These are phyloP conservation scores for Aquilaria agallochum DNA, from an alignment of 441 rosid species.

Conservation along the genomic window DNA sequence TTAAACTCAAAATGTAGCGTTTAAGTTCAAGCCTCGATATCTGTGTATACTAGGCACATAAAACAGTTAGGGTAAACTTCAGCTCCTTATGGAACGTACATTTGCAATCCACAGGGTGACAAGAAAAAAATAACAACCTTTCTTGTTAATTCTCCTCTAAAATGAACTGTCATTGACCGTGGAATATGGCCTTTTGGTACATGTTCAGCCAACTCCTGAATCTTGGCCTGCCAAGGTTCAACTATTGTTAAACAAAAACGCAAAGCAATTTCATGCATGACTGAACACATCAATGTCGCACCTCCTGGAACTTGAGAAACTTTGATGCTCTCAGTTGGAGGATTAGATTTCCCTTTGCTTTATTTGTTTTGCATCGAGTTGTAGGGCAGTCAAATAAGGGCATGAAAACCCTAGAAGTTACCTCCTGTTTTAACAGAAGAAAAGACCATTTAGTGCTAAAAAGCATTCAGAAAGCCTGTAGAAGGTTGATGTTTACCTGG, in stretches of 20 bases:
- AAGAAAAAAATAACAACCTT: constrained; percentile 48
- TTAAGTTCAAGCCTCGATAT: too few relatives aligned
- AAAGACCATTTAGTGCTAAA: neutral
- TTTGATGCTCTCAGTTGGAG: constrained; percentile 99
- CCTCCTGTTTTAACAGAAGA: constrained; percentile 54
- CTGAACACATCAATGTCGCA: constrained; percentile 20
- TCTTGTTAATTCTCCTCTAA: constrained; percentile 97
- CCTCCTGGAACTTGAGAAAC: constrained; percentile 98
- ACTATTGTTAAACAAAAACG: constrained; percentile 13
- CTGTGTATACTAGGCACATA: too few relatives aligned
- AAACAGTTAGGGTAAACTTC: too few relatives aligned
- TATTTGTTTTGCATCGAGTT: constrained; percentile 61
- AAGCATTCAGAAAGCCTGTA: constrained; percentile 3
- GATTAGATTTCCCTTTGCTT: constrained; percentile 72
- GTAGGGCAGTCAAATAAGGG: constrained; percentile 91
- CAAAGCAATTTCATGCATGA: constrained; percentile 3
- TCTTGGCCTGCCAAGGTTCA: constrained; percentile 72
- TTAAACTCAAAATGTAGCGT: too few relatives aligned
- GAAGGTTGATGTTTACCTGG: constrained; percentile 49
- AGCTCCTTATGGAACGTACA: too few relatives aligned
- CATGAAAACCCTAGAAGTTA: constrained; percentile 94
- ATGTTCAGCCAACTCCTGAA: constrained; percentile 98
- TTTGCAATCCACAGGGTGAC: too few relatives aligned
- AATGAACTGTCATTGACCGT: constrained; percentile 92
- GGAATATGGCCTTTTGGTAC: constrained; percentile 99